These are phyloP conservation scores for Malus fusca DNA, from an alignment of 306 rosid genomes.

Conservation along the genomic window DNA sequence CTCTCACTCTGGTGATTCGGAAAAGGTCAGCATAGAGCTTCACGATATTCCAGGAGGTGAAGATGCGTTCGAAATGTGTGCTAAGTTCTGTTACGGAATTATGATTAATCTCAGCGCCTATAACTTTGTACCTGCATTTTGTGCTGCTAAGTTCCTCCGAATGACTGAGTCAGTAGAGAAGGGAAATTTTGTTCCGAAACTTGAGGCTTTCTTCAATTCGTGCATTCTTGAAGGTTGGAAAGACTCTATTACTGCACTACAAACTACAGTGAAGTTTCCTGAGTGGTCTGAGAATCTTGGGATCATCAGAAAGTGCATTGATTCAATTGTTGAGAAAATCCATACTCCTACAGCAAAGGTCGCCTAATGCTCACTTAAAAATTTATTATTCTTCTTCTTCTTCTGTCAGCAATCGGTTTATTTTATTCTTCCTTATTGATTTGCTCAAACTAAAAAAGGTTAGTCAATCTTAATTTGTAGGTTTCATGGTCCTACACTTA, in stretches of 20 bases:
- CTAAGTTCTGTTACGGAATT: constrained; percentile 88
- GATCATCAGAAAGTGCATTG: constrained; percentile 74
- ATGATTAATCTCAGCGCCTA: constrained; percentile 79
- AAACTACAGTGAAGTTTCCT: constrained; percentile 53
- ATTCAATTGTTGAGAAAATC: constrained; percentile 76
- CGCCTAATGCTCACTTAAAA: background rate
- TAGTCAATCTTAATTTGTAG: constrained; percentile 33
- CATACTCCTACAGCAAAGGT: constrained; percentile 76
- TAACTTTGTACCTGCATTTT: constrained; percentile 62
- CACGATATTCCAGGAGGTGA: constrained; percentile 82
- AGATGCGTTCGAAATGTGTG: constrained; percentile 78
- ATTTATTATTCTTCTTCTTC: background rate
- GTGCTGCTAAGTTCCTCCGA: constrained; percentile 77
- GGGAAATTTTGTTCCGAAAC: constrained; percentile 74
- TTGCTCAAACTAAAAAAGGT: background rate
- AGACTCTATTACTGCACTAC: constrained; percentile 66
- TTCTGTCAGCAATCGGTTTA: background rate
- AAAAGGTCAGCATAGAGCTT: constrained; percentile 50
- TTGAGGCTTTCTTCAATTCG: constrained; percentile 75
- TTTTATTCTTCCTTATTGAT: background rate
- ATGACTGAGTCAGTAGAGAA: constrained; percentile 67
- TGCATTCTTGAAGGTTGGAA: constrained; percentile 95
- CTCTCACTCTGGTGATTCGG: constrained; percentile 40
- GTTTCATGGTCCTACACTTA: constrained; percentile 94
- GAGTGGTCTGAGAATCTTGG: constrained; percentile 91